Evolutionary conservation across 2,329 filamentous ascomycete species (phyloP).

Genomic region (Penicillium polonicum): DNA sequence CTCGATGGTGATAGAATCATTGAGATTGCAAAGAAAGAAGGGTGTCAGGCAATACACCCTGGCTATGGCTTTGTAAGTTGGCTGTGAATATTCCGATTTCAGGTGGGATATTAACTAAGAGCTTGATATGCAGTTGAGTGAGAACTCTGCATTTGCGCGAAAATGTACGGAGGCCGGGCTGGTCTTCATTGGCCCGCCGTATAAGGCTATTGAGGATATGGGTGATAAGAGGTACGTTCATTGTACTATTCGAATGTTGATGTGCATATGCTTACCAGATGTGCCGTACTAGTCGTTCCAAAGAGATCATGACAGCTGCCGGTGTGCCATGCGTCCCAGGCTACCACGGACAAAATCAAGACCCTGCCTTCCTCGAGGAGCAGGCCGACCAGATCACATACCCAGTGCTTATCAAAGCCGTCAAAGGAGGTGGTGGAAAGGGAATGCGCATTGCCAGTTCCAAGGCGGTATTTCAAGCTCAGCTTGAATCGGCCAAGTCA

Average conservation of each 20-base stretch:
- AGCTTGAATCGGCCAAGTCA: constrained; percentile 62
- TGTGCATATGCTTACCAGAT: constrained; percentile 9
- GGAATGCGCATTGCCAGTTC: constrained; percentile 64
- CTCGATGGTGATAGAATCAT: constrained; percentile 94
- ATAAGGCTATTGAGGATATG: constrained; percentile 75
- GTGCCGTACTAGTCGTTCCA: constrained; percentile 59
- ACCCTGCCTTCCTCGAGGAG: constrained; percentile 58
- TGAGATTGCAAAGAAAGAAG: constrained; percentile 76
- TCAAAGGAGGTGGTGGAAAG: constrained; percentile 67
- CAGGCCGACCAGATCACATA: constrained; percentile 72
- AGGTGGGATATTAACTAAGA: background rate
- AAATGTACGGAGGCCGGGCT: constrained; percentile 87
- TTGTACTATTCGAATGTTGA: background rate
- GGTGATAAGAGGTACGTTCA: constrained; percentile 76
- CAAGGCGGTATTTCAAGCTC: constrained; percentile 59
- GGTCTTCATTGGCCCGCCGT: constrained; percentile 89
- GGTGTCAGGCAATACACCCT: constrained; percentile 88
- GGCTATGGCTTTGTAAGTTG: constrained; percentile 77
- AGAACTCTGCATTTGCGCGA: constrained; percentile 87
- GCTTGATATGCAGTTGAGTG: constrained; percentile 59
- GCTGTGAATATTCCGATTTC: background rate
- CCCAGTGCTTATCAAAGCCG: constrained; percentile 64
- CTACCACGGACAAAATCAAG: constrained; percentile 86
- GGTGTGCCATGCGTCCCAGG: constrained; percentile 95
- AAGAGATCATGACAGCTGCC: constrained; percentile 95